Conservation (phyloP, 2,329 filamentous ascomycete species). For the Elsinoe arachidis region DNA sequence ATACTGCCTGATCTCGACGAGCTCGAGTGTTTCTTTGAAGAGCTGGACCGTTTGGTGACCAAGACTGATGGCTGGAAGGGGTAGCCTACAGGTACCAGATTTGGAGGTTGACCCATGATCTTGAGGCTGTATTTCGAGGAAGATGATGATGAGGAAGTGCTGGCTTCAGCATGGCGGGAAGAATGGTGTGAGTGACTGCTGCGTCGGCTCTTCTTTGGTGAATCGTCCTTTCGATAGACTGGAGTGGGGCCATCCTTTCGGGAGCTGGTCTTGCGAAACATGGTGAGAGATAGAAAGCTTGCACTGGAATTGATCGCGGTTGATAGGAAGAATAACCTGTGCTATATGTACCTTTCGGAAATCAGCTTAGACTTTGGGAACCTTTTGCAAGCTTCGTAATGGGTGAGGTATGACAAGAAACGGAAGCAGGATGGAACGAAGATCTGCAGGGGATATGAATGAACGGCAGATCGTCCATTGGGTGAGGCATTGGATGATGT, state of each 20-base stretch:
- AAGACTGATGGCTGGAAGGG: conserved; percentile 10
- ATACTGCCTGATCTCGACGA: conserved; percentile 5
- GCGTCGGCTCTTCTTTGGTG: background rate
- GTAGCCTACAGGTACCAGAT: background rate
- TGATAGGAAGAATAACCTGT: background rate
- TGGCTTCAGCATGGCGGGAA: background rate
- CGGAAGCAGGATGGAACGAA: background rate
- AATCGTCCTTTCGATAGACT: background rate
- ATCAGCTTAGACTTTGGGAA: background rate
- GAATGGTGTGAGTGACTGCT: background rate
- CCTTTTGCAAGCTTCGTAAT: background rate
- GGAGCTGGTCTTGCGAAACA: conserved; percentile 4
- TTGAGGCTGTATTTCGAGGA: conserved; percentile 3
- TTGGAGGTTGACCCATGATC: background rate
- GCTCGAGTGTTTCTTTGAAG: background rate
- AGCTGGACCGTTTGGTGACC: conserved; percentile 1
- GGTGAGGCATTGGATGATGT: background rate
- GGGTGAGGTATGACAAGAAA: conserved; percentile 5
- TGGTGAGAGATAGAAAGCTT: background rate
- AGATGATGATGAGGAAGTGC: background rate
- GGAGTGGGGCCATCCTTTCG: background rate
- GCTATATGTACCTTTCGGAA: background rate
- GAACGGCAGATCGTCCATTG: no score
- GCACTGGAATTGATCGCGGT: background rate
- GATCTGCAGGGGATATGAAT: background rate